Base-by-base conservation (phyloP, 2,329 filamentous ascomycete genomes). In the Nectriaceae sp. region DNA sequence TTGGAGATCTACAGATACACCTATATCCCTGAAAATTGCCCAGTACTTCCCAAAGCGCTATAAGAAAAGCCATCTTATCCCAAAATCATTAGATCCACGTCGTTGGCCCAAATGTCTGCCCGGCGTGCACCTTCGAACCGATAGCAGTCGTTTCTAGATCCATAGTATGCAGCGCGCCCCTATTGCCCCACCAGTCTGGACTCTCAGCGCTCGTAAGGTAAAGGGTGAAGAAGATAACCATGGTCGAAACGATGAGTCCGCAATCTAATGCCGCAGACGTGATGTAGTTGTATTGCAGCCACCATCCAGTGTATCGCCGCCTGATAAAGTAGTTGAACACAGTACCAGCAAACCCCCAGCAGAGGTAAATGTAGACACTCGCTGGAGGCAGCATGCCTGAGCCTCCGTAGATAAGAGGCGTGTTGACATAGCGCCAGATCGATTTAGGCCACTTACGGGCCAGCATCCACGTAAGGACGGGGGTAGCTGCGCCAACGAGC, bases 281-380 rank as follows among this genome's bases (percentile, higher is more conserved):
- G 61, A 89, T 77, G 65, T 90, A 90, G 72, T 90, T 90, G 72
- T 89, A 90, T 66, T 85, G 83, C 66, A 87, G 73, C 87, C 87
- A 90, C 87, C 87, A 90, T 26, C 84, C 86, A 4, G 77, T 80
- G 69, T 79, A 86, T 53, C 80, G 77, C 49, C 83, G 76, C 63
- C 81, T 80, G 63, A 90, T 79, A 57, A 76, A 82, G 59, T 79
- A 85, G 68, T 89, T 88, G 72, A 90, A 90, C 29, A 85, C 55
- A 40, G 80, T 77, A 8, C 87, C 87, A 5, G 87, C 81, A 21
- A 82, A 4, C 10, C 82, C 85, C 87, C 87, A 90, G 61, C 80
- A 80, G 38, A 88, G 79, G 62, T 89, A 90, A 55, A 83, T 89
- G 54, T 87, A 81, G 0, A 84, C 80, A 0, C 84, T 88, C 0